Percentiles rank a stretch among this genome's conserved stretches.
These are phyloP conservation scores for Eragrostis nindensis DNA, from an alignment of 176 grass and related monocot species.

Conservation along the genomic window DNA sequence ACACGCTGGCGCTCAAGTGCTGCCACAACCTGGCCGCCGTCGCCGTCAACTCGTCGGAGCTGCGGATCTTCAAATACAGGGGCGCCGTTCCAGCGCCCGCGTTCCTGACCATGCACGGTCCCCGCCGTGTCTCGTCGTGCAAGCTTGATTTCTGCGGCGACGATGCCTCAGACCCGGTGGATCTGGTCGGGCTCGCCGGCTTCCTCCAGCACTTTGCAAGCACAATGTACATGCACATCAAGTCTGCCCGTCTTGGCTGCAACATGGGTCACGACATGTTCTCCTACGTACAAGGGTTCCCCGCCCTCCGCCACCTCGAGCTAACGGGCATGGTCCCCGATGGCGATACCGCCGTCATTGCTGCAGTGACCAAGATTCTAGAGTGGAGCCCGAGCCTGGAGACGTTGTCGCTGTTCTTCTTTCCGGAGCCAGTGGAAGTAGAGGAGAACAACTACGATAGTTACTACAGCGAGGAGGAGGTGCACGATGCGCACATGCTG, in stretches of 20 bases:
- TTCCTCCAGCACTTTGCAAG: neutral
- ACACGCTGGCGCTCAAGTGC: neutral
- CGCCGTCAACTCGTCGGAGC: neutral
- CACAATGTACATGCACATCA: neutral
- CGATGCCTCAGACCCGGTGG: neutral
- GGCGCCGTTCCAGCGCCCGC: neutral
- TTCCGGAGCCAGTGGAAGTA: neutral
- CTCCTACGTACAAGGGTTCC: neutral
- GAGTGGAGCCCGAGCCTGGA: neutral
- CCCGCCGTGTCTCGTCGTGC: neutral
- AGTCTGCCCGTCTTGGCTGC: slow-evolving; percentile 5
- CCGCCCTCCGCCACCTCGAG: neutral
- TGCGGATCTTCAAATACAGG: slow-evolving; percentile 12
- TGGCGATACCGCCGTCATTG: neutral
- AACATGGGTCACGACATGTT: neutral
- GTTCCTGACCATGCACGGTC: neutral
- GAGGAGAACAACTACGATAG: neutral
- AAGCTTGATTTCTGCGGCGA: neutral
- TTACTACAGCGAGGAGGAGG: neutral
- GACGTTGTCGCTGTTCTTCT: slow-evolving; percentile 2
- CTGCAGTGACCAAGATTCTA: neutral
- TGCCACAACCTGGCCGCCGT: neutral
- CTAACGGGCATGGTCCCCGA: neutral
- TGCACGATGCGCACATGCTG: neutral
- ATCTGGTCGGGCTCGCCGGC: neutral